Base-by-base conservation (phyloP, 805 yeast species). In the Metschnikowia lunata region DNA sequence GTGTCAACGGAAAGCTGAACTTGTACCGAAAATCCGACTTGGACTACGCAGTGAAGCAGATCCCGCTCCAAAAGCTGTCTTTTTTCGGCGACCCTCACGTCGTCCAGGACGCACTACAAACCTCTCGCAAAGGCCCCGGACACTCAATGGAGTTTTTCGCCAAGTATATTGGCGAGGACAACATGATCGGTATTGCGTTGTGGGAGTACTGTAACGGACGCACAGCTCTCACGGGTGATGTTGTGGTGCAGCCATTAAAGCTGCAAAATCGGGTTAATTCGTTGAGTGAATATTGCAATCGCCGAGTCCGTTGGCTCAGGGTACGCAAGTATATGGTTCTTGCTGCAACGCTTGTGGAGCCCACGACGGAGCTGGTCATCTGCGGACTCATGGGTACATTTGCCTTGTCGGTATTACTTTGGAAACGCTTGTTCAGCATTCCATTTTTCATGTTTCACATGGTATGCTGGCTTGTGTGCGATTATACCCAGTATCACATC, bases 1-100 rank as follows among this genome's bases (percentile, higher is more conserved):
- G 97, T 63, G 93, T 88, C 35, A 88, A 85, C 70, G 97, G 97
- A 8, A 88, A 89, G 59, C 85, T 93, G 8, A 88, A 88, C 57
- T 53, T 88, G 40, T 89, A 85, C 61, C 70, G 90, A 15, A 71
- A 79, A 36, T 78, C 86, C 0, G 85, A 78, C 42, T 64, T 88
- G 26, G 88, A 83, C 59, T 45, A 43, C 11, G 78, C 87, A 0
- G 87, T 83, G 15, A 59, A 66, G 13, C 58, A 52, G 50, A 64
- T 75, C n/a, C 63, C 66, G 8, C 35, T 34, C 30, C 40, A 47
- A 11, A 45, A 52, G 11, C 61, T 64, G 26, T 49, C 56, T 6
- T 69, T 68, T 50, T 71, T 71, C 52, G 29, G 50, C 30, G 66
- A 68, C 29, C 45, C 47, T 0, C 46, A 54, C 7, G 69, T 70